Conservation (phyloP, 192 early-diverging fungal genomes). For the Podila horticola region DNA sequence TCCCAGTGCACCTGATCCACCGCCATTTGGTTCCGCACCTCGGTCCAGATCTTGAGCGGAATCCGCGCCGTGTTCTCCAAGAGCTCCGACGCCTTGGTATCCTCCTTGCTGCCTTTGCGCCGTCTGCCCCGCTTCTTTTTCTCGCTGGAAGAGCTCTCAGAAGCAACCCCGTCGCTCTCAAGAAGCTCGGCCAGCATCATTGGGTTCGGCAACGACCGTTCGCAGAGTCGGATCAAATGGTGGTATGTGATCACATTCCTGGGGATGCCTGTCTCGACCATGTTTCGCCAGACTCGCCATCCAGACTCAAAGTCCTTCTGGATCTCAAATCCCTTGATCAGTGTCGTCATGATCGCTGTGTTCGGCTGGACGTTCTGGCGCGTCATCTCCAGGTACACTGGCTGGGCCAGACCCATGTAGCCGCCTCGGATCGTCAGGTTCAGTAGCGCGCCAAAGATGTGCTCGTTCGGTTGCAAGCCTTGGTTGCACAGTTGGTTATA, state of each 20-base stretch:
- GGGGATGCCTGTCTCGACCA: constrained; percentile 37
- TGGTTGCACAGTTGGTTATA: constrained; percentile 43
- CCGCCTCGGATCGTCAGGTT: constrained; percentile 18
- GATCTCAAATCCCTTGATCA: constrained; percentile 45
- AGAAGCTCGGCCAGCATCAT: constrained; percentile 8
- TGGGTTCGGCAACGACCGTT: constrained; percentile 24
- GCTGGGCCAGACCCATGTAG: constrained; percentile 18
- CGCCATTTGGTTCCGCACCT: constrained; percentile 31
- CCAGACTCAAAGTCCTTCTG: constrained; percentile 47
- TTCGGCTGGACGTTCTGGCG: constrained; percentile 26
- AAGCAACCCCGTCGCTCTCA: not conserved
- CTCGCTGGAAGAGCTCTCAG: not conserved
- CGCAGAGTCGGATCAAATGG: constrained; percentile 45
- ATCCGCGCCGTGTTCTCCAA: constrained; percentile 15
- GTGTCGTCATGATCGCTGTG: constrained; percentile 35
- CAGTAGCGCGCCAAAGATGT: constrained; percentile 29
- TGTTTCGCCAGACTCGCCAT: constrained; percentile 35
- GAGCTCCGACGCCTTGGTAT: not conserved
- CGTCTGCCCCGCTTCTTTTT: not conserved
- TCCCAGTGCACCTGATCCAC: constrained; percentile 34
- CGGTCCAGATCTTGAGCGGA: constrained; percentile 16
- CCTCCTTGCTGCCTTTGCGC: constrained; percentile 1
- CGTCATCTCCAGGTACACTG: constrained; percentile 38
- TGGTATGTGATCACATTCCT: constrained; percentile 42
- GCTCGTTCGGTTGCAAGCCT: constrained; percentile 25